Conservation (phyloP, 805 yeast species). For the Zygosaccharomyces siamensis region DNA sequence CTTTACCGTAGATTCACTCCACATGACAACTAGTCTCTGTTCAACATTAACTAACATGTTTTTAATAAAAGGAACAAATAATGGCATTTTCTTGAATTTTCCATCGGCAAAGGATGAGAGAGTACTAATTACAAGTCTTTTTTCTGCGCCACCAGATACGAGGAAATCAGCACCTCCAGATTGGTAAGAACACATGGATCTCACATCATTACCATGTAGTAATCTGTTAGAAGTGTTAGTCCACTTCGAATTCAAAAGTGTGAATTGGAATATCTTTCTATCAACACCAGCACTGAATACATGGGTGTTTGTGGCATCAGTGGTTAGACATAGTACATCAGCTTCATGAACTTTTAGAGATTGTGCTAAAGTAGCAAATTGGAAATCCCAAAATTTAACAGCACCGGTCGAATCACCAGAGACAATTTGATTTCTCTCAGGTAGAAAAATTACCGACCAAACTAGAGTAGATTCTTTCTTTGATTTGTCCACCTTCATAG, state of each 20-base stretch:
- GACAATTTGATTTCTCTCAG: slow-evolving; percentile 66
- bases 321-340: slow-evolving; percentile 72
- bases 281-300: slow-evolving; percentile 92
- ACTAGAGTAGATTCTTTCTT: slow-evolving; percentile 82
- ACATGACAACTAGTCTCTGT: slow-evolving; percentile 57
- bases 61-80: slow-evolving; percentile 50
- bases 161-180: slow-evolving; percentile 62
- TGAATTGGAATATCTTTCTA: slow-evolving; percentile 75
- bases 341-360: slow-evolving; percentile 83
- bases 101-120: slow-evolving; percentile 64
- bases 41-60: slow-evolving; percentile 46
- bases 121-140: slow-evolving; percentile 58
- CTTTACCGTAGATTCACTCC: slow-evolving; percentile 79
- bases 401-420: slow-evolving; percentile 96
- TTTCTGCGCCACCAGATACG: slow-evolving; percentile 81
- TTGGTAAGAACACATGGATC: slow-evolving; percentile 68
- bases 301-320: slow-evolving; percentile 54
- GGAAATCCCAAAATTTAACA: slow-evolving; percentile 87
- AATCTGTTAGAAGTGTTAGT: slow-evolving; percentile 68
- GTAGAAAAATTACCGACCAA: slow-evolving; percentile 74
- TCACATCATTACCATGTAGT: slow-evolving; percentile 79
- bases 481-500: slow-evolving; percentile 89
- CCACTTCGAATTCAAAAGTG: slow-evolving; percentile 49
- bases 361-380: slow-evolving; percentile 70
- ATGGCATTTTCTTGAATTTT: slow-evolving; percentile 62